A percentile compares a stretch with the other conserved stretches of the same genome.
Conservation (phyloP, 257 asterid genomes). For the Lycium barbarum region DNA sequence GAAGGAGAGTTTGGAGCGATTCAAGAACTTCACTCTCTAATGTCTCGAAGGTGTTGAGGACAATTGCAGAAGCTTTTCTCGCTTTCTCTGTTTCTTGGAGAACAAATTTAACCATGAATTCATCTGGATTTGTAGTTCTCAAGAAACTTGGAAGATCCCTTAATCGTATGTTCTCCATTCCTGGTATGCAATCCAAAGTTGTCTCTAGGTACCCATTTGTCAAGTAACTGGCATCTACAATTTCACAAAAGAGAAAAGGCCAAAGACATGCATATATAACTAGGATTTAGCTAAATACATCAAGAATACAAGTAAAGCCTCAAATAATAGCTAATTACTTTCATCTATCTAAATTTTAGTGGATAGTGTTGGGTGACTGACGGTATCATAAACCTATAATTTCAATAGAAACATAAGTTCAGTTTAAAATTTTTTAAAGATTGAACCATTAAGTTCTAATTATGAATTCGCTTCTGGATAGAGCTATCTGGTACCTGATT, state of each 20-base stretch:
- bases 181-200: constrained; percentile 28
- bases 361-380: background rate
- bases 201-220: constrained; percentile 28
- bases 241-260: background rate
- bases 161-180: constrained; percentile 26
- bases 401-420: background rate
- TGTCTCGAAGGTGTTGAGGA: constrained; percentile 30
- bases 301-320: background rate
- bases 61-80: background rate
- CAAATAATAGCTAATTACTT: background rate
- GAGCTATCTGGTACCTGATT: background rate
- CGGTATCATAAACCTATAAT: no score
- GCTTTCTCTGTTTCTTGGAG: constrained; percentile 25
- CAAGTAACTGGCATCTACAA: background rate
- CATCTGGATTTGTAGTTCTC: constrained; percentile 36
- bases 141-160: constrained; percentile 33
- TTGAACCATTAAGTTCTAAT: no score
- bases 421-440: no score
- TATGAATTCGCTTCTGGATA: background rate
- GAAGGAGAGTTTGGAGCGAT: background rate
- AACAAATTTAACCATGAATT: background rate
- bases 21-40: constrained; percentile 28
- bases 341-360: background rate
- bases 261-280: background rate
- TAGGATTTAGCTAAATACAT: background rate